phyloP scores from a whole-genome alignment of 129 eudicot species.

The Flaveria sonorensis region DNA sequence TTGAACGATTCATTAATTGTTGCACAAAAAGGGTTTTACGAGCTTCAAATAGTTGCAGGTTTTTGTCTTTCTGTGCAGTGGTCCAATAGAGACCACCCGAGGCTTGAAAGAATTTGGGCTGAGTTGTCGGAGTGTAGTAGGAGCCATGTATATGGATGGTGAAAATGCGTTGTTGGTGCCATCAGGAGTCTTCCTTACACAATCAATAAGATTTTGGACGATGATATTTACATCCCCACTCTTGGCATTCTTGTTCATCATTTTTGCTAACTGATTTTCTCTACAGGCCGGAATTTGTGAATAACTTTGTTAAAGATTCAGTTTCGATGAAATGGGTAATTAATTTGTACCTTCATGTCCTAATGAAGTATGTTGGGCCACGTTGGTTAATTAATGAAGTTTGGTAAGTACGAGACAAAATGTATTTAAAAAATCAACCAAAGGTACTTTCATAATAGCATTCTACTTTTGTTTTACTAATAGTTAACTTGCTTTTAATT shows the following conservation, averaged over 20 bases:
- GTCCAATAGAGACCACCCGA: conserved; percentile 25
- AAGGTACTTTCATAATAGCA: too few relatives aligned
- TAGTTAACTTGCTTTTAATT: too few relatives aligned
- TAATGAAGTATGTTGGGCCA: too few relatives aligned
- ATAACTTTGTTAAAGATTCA: too few relatives aligned
- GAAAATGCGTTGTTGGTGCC: background rate
- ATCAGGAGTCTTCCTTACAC: background rate
- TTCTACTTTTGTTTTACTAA: too few relatives aligned
- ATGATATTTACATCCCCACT: background rate
- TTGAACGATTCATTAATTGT: background rate
- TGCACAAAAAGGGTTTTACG: background rate
- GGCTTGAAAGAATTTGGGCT: conserved; percentile 22
- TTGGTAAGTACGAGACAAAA: too few relatives aligned
- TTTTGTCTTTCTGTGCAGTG: conserved; percentile 21
- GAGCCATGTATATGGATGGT: conserved; percentile 9
- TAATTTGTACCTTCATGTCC: too few relatives aligned
- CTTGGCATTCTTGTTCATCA: background rate
- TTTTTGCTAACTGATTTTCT: background rate
- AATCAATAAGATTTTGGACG: background rate
- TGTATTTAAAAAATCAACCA: too few relatives aligned
- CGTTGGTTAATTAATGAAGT: too few relatives aligned
- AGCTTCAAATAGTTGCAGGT: background rate
- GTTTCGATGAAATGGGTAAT: too few relatives aligned
- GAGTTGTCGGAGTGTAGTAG: conserved; percentile 10
- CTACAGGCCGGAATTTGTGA: background rate